Conservation (phyloP, 768 basidiomycete genomes). For the Mycena maculata region DNA sequence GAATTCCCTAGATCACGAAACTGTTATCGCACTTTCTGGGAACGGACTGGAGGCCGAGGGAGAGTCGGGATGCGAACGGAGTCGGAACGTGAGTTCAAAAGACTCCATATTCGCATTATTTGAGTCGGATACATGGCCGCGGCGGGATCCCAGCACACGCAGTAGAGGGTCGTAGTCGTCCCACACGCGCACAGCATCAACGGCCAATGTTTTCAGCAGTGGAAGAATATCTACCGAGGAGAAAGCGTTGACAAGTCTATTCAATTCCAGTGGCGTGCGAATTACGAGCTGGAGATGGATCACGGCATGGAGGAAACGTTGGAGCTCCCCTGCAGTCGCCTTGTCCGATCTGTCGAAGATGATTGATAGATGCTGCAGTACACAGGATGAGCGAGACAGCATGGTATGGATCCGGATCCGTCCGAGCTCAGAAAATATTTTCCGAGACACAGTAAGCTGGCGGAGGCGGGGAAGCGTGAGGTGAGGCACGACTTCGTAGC, state of each 20-base stretch:
- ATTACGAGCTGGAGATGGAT: not conserved
- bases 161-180: conserved; percentile 1
- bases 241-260: not conserved
- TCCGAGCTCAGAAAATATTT: not conserved
- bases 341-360: not conserved
- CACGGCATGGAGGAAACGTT: not conserved
- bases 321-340: not conserved
- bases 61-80: too few relatives aligned
- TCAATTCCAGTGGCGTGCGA: not conserved
- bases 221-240: not conserved
- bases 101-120: not conserved
- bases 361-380: not conserved
- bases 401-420: not conserved
- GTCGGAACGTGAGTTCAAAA: not conserved
- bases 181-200: not conserved
- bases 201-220: not conserved
- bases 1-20: not conserved
- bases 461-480: conserved; percentile 10
- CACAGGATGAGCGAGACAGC: not conserved
- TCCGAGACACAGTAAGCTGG: not conserved
- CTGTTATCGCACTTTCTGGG: not conserved
- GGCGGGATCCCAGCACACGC: not conserved
- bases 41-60: not conserved
- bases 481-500: not conserved
- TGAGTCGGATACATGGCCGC: not conserved